Base-by-base conservation (phyloP, 2,329 filamentous ascomycete genomes). In the Lachnum nothofagi region DNA sequence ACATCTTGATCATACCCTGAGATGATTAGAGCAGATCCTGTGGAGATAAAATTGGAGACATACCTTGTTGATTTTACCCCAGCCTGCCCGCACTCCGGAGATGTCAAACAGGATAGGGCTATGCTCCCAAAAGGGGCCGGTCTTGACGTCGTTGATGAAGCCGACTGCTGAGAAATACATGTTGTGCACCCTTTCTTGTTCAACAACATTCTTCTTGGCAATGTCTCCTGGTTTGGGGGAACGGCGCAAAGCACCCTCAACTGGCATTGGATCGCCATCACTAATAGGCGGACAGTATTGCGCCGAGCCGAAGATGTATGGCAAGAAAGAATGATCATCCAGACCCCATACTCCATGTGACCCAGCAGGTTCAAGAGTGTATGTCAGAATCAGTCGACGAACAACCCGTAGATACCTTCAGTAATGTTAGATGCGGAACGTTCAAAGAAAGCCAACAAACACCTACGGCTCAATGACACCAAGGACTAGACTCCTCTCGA, bases 1-100 rank as follows among this genome's bases (percentile, higher is more conserved):
- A 98, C 93, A 98, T 98, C 70, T 97, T 98, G 62, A 98, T 82
- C 93, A 98, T 97, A 44, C 93, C 93, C 83, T 86, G 51, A 7
- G n/a, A 22, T 19, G 46, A 24, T 40, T 23, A 52, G 46, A 55
- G 46, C 10, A 6, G 12, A 42, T 29, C 12, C 17, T 12, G 9
- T n/a, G 20, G 39, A 9, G 5, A 2, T 19, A 35, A 22, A n/a
- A 14, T 16, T 17, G 20, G n/a, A 23, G 42, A 51, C 48, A 33
- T 46, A 79, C 79, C 74, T 91, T 91, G 70, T 98, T 97, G 63
- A 98, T 95, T 73, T 98, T 98, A 29, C 87, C 93, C 93, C 93
- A 98, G n/a, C 93, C 88, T 48, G 85, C 84, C 58, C 81, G 82
- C 55, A 98, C 86, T 9, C 93, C 93, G 0, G 89, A 95, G 35